These are phyloP conservation scores for Azolla pinnata DNA, from an alignment of 75 land plant genomes.

Conservation along the genomic window DNA sequence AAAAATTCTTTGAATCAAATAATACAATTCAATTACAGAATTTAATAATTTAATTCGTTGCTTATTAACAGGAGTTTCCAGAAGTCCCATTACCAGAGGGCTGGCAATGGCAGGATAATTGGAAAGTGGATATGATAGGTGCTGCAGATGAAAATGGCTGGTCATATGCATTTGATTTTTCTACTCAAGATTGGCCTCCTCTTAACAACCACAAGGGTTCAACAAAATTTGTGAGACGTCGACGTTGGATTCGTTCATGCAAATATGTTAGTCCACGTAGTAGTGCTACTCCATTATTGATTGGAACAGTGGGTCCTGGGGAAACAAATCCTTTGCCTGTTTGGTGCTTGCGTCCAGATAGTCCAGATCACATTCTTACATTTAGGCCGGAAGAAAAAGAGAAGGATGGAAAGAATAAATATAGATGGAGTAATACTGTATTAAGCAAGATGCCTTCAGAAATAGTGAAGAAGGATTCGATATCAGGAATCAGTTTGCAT, in stretches of 20 bases:
- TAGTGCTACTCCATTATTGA: slow-evolving; percentile 17
- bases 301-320: slow-evolving; percentile 62
- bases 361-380: slow-evolving; percentile 36
- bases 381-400: slow-evolving; percentile 34
- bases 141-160: slow-evolving; percentile 61
- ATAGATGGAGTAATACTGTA: slow-evolving; percentile 37
- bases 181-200: slow-evolving; percentile 51
- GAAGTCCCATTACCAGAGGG: slow-evolving; percentile 44
- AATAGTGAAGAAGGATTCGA: not conserved
- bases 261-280: not conserved
- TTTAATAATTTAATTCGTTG: no score
- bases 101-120: slow-evolving; percentile 79
- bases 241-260: slow-evolving; percentile 72
- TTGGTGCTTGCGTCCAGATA: slow-evolving; percentile 32
- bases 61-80: slow-evolving; percentile 28
- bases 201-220: slow-evolving; percentile 16
- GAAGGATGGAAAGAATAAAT: slow-evolving; percentile 10
- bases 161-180: slow-evolving; percentile 61
- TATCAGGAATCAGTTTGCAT: slow-evolving; percentile 46
- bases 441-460: not conserved
- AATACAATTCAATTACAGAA: no score
- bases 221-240: slow-evolving; percentile 44
- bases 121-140: slow-evolving; percentile 56
- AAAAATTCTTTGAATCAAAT: no score
- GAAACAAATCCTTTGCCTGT: slow-evolving; percentile 56